A percentile compares a stretch with the other conserved stretches of the same genome.
phyloP scores from a whole-genome alignment of 2,329 filamentous ascomycete genomes.

The Fusarium musae region DNA sequence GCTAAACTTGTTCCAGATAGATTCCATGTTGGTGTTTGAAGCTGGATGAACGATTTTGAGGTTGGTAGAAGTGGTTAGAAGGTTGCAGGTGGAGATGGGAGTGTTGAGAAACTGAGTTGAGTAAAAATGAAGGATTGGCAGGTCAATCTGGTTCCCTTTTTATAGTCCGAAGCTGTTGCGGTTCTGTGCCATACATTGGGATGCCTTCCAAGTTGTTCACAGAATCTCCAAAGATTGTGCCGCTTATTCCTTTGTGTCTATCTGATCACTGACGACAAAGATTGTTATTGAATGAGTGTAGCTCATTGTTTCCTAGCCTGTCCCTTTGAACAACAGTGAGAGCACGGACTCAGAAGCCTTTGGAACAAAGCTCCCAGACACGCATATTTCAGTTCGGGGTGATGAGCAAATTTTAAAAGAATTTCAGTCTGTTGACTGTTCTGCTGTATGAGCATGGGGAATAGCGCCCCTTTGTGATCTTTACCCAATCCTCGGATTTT shows the following conservation, averaged over 20 bases:
- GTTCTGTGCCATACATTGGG: neutral
- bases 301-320: neutral
- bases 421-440: neutral
- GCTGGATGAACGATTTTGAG: neutral
- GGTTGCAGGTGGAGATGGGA: rapidly evolving
- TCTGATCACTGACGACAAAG: neutral
- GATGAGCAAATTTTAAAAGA: neutral
- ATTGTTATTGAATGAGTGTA: neutral
- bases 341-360: neutral
- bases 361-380: neutral
- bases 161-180: neutral
- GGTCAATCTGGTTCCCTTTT: no score
- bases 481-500: neutral
- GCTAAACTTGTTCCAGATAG: neutral
- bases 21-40: neutral
- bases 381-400: neutral
- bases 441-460: neutral
- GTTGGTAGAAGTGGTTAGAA: neutral
- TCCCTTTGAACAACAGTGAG: neutral
- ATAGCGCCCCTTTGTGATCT: neutral
- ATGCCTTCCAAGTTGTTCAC: neutral
- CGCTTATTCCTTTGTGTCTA: neutral
- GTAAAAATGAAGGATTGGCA: neutral
- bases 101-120: neutral
- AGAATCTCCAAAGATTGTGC: no score